phyloP scores from a whole-genome alignment of 2,329 filamentous ascomycete species.

The Neoascochyta sp. region DNA sequence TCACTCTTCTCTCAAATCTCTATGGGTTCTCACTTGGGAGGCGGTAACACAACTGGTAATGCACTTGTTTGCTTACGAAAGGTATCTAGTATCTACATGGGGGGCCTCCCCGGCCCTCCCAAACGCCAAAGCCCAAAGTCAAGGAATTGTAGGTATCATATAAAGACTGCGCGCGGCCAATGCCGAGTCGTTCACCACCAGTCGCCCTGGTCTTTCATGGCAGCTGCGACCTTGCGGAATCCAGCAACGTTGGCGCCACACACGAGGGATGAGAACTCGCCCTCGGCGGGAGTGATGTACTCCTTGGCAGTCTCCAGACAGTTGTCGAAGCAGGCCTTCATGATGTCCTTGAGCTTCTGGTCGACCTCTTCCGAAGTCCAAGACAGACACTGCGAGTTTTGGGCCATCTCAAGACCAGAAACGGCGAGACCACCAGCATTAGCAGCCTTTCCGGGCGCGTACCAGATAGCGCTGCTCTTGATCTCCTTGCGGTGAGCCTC shows the following conservation, averaged over 20 bases:
- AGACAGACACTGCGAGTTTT: conserved; percentile 82
- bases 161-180: conserved; percentile 12
- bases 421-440: conserved; percentile 98
- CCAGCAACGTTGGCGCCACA: conserved; percentile 96
- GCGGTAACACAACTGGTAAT: neutral
- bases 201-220: conserved; percentile 96
- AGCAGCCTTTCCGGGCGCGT: conserved; percentile 93
- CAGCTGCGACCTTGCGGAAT: conserved; percentile 90
- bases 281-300: conserved; percentile 75
- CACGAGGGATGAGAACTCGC: conserved; percentile 83
- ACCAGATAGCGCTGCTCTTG: conserved; percentile 79
- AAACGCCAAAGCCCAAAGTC: conserved; percentile 14
- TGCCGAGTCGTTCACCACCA: conserved; percentile 60
- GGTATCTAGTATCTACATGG: conserved; percentile 21
- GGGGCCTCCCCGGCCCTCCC: too few species aligned
- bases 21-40: too few species aligned
- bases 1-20: too few species aligned
- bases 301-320: conserved; percentile 85
- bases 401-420: conserved; percentile 96
- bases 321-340: conserved; percentile 90
- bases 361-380: conserved; percentile 93
- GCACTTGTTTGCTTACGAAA: conserved; percentile 14
- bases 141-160: conserved; percentile 27
- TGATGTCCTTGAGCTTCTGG: conserved; percentile 84
- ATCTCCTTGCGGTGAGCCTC: conserved; percentile 69